These are phyloP conservation scores for Penicillium salamii DNA, from an alignment of 495 filamentous ascomycete species.

Conservation along the genomic window DNA sequence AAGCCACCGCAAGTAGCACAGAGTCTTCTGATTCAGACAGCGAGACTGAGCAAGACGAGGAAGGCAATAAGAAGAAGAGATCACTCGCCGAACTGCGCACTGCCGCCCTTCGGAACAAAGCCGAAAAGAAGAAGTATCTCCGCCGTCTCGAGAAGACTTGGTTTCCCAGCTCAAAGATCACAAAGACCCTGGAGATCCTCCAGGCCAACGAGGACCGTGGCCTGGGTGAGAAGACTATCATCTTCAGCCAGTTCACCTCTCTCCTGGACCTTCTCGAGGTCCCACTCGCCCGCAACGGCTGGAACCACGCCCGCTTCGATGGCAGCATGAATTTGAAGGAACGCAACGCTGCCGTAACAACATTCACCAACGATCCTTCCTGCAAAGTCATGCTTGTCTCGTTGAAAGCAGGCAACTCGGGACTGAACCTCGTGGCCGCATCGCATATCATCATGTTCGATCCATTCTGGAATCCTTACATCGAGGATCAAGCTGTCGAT, in stretches of 20 bases:
- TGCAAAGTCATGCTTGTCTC: slow-evolving; percentile 83
- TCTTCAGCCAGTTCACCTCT: slow-evolving; percentile 92
- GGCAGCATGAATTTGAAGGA: slow-evolving; percentile 71
- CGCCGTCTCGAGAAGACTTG: slow-evolving; percentile 61
- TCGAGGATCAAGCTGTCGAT: slow-evolving; percentile 93
- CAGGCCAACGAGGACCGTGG: slow-evolving; percentile 44
- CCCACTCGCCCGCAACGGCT: slow-evolving; percentile 64
- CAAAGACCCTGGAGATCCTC: slow-evolving; percentile 70
- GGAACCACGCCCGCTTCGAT: slow-evolving; percentile 76
- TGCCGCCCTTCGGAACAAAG: slow-evolving; percentile 50
- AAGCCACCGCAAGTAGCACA: slow-evolving; percentile 16
- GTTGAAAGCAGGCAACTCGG: slow-evolving; percentile 87
- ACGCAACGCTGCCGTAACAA: slow-evolving; percentile 68
- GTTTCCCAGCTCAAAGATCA: slow-evolving; percentile 75
- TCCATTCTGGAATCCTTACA: slow-evolving; percentile 95
- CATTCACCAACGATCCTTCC: slow-evolving; percentile 64
- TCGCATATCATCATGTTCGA: slow-evolving; percentile 89
- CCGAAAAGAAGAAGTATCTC: slow-evolving; percentile 55
- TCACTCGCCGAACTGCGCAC: slow-evolving; percentile 31
- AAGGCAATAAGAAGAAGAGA: slow-evolving; percentile 65
- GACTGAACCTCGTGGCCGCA: slow-evolving; percentile 84
- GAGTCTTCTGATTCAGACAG: slow-evolving; percentile 35
- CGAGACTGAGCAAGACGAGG: slow-evolving; percentile 39
- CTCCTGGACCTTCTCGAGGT: slow-evolving; percentile 90
- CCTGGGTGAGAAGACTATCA: slow-evolving; percentile 72